These are phyloP conservation scores for Chrysoporthe austroafricana DNA, from an alignment of 2,329 filamentous ascomycete genomes.

Conservation along the genomic window DNA sequence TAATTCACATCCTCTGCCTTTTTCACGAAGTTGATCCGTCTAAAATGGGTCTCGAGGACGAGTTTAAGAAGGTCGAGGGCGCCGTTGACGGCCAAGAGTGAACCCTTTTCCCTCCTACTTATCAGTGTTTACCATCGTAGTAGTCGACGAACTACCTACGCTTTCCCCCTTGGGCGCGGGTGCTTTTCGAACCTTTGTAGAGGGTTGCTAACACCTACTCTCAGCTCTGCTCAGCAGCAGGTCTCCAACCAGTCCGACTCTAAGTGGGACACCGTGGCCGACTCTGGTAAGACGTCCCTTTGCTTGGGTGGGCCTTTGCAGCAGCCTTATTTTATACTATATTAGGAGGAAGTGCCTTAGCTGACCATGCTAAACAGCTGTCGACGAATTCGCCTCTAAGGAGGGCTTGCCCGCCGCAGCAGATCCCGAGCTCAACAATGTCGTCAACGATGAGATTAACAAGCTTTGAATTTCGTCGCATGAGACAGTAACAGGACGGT, in stretches of 20 bases:
- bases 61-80: slow-evolving; percentile 39
- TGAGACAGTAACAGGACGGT: no score
- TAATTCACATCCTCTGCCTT: not conserved
- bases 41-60: slow-evolving; percentile 34
- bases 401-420: slow-evolving; percentile 38
- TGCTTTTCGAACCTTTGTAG: no score
- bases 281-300: slow-evolving; percentile 35
- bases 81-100: slow-evolving; percentile 38
- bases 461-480: slow-evolving; percentile 30
- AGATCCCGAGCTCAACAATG: slow-evolving; percentile 41
- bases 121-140: no score
- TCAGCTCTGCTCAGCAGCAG: slow-evolving; percentile 39
- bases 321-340: not conserved
- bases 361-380: slow-evolving; percentile 30
- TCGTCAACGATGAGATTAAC: slow-evolving; percentile 41
- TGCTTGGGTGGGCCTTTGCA: no score
- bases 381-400: slow-evolving; percentile 39
- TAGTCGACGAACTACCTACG: no score
- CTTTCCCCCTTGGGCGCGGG: no score
- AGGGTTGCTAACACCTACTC: not conserved
- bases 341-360: not conserved
- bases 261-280: slow-evolving; percentile 39
- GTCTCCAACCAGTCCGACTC: slow-evolving; percentile 35
- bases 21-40: slow-evolving; percentile 8
- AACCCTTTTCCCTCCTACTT: slow-evolving; percentile 13